These are phyloP conservation scores for Aphanomyces invadans DNA, from an alignment of 352 stramenopile species.

Conservation along the genomic window DNA sequence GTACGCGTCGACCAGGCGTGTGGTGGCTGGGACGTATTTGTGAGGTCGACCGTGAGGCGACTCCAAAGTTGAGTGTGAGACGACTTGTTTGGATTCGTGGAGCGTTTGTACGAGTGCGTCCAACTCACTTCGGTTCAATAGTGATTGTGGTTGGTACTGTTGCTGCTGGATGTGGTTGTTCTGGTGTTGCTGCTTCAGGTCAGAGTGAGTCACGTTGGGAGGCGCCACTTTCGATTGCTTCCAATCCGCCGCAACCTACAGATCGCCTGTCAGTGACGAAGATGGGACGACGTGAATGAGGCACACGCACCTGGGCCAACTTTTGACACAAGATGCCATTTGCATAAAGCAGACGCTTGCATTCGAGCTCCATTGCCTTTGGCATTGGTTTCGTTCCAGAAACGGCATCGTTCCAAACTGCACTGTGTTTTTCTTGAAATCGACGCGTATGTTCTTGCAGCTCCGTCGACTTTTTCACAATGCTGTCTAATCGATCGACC, in stretches of 20 bases:
- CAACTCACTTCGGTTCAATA: neutral
- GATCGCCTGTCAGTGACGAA: too few species aligned
- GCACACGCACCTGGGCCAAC: slow-evolving; percentile 1
- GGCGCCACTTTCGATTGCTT: slow-evolving; percentile 1
- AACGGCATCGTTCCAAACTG: neutral
- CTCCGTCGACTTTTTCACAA: slow-evolving; percentile 12
- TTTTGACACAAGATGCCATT: slow-evolving; percentile 10
- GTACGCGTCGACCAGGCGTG: slow-evolving; percentile 17
- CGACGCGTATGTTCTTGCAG: slow-evolving; percentile 13
- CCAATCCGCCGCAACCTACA: slow-evolving; percentile 9
- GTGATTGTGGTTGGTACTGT: neutral
- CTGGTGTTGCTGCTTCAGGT: neutral
- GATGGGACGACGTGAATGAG: too few species aligned
- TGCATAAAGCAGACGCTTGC: slow-evolving; percentile 2
- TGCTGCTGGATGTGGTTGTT: neutral
- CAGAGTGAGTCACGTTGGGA: neutral
- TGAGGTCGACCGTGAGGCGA: too few species aligned
- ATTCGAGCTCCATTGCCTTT: neutral
- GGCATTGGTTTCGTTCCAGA: neutral
- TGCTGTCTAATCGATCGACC: slow-evolving; percentile 6
- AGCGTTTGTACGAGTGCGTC: slow-evolving; percentile 18
- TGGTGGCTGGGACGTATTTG: neutral
- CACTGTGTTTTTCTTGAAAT: slow-evolving; percentile 20
- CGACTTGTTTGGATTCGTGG: neutral
- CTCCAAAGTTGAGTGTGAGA: too few species aligned